Conservation (phyloP, 179 eudicot species). For the Carnegiea gigantea region DNA sequence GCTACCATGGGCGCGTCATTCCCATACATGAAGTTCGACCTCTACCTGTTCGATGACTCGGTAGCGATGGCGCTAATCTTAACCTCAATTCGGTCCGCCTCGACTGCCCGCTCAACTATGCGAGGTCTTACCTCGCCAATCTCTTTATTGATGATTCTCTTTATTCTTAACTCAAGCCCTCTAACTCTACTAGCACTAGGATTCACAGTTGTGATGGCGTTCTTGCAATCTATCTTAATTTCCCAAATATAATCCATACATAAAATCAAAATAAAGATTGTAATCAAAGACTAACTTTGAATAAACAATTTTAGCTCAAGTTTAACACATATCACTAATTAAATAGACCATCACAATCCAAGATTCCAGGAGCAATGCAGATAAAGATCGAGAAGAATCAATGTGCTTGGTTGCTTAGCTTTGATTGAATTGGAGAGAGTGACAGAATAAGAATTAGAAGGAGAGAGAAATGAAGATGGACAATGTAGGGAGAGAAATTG, state of each 20-base stretch:
- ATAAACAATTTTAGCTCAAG: not conserved
- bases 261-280: not conserved
- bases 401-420: not conserved
- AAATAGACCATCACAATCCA: not conserved
- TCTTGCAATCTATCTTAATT: not conserved
- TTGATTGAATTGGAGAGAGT: not conserved
- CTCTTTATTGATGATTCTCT: conserved; percentile 15
- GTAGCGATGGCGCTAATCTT: conserved; percentile 54
- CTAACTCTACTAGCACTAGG: not conserved
- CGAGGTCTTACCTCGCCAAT: conserved; percentile 56
- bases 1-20: conserved; percentile 41
- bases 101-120: conserved; percentile 70
- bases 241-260: not conserved
- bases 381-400: not conserved
- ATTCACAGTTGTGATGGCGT: not conserved
- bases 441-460: not conserved
- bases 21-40: conserved; percentile 50
- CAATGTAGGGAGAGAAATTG: not conserved
- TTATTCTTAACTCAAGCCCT: not conserved
- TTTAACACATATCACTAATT: not conserved
- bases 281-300: not conserved
- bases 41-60: conserved; percentile 49
- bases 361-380: not conserved
- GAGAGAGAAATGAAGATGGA: not conserved
- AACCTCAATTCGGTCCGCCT: conserved; percentile 75